Conservation (phyloP, 1,284 basidiomycete genomes). For the Trichosporon coremiiforme region DNA sequence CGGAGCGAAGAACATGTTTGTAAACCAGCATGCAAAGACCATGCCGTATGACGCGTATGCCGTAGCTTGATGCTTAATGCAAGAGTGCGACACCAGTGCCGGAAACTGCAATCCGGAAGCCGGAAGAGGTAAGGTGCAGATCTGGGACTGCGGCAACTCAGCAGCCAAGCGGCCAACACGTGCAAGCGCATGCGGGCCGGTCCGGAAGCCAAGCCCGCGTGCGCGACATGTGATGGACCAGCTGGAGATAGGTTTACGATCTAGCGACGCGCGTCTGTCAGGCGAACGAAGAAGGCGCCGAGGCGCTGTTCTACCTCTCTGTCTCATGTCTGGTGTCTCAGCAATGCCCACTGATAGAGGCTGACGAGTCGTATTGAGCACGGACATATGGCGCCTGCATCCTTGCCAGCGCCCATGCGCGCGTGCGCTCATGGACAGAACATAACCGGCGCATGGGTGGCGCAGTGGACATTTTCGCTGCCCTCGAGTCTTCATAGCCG, state of each 20-base stretch:
- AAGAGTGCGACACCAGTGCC: too few relatives aligned
- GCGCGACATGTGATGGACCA: background rate
- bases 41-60: background rate
- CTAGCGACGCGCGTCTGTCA: too few relatives aligned
- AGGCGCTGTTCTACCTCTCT: too few relatives aligned
- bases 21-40: background rate
- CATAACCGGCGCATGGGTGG: background rate
- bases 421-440: background rate
- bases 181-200: too few relatives aligned
- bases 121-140: background rate
- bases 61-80: background rate
- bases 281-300: too few relatives aligned
- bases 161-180: too few relatives aligned
- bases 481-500: too few relatives aligned
- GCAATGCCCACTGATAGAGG: background rate
- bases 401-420: background rate
- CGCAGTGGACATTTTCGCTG: background rate
- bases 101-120: background rate
- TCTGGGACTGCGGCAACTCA: background rate
- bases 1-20: constrained; percentile 1
- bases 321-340: too few relatives aligned
- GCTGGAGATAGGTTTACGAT: background rate
- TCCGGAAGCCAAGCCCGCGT: too few relatives aligned
- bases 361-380: background rate
- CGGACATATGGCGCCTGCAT: too few relatives aligned